Evolutionary conservation across 345 rosid species (phyloP).

Genomic region (Eucalyptus curtisii): DNA sequence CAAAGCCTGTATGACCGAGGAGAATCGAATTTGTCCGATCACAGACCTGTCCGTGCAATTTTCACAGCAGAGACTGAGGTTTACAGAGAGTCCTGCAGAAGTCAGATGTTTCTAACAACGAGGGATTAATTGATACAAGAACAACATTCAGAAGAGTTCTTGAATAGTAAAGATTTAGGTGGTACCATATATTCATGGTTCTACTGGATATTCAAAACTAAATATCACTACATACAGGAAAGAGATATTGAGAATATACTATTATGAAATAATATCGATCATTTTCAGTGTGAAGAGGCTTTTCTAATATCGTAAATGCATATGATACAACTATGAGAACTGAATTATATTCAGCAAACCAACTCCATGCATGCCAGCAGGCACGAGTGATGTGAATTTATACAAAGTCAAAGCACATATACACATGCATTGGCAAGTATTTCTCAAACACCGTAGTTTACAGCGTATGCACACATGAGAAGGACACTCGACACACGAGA

Average conservation of each 20-base stretch:
- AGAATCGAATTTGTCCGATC: conserved; percentile 15
- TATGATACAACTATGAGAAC: not conserved
- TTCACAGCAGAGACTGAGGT: conserved; percentile 1
- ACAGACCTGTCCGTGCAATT: conserved; percentile 16
- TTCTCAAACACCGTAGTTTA: not conserved
- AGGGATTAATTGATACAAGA: not conserved
- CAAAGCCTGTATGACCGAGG: conserved; percentile 10
- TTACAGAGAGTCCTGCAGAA: not conserved
- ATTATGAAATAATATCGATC: not conserved
- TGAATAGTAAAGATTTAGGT: not conserved
- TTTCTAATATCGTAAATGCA: not conserved
- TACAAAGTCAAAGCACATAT: not conserved
- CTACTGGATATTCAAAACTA: not conserved
- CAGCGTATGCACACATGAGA: not conserved
- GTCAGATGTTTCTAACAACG: not conserved
- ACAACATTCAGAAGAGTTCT: not conserved
- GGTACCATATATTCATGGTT: not conserved
- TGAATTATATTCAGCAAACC: not conserved
- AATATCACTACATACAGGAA: not conserved
- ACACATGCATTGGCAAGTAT: not conserved
- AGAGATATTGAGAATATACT: not conserved
- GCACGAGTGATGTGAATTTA: not conserved
- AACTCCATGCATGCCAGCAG: not conserved
- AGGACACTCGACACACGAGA: not conserved
- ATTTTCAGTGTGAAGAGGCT: not conserved